Conservation (phyloP, 2,329 filamentous ascomycete species). For the Verticillium albo-atrum region DNA sequence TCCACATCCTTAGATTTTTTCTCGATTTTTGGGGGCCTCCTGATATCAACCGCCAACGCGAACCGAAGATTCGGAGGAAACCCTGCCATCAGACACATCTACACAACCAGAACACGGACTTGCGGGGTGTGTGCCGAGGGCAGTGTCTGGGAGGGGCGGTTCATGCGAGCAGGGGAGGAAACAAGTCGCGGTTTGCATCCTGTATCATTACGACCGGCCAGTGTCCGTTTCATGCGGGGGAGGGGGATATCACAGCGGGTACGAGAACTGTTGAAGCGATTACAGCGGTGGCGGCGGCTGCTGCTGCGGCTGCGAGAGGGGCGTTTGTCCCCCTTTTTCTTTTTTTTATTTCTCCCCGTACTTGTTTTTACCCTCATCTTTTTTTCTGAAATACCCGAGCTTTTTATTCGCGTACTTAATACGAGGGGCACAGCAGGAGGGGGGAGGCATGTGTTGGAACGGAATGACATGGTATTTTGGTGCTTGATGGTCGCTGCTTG, state of each 20-base stretch:
- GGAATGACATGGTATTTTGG: conserved; percentile 1
- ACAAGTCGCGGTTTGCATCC: neutral
- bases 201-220: conserved; percentile 4
- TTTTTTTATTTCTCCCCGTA: neutral
- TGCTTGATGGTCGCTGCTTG: conserved; percentile 1
- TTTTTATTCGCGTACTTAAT: conserved; percentile 1
- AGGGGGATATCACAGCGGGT: neutral
- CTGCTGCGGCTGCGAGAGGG: neutral
- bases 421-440: conserved; percentile 5
- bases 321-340: neutral
- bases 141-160: too few species aligned
- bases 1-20: too few species aligned
- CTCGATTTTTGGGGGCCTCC: too few species aligned
- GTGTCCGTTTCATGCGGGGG: too few species aligned
- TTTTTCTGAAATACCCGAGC: conserved; percentile 14
- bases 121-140: too few species aligned
- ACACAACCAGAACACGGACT: neutral
- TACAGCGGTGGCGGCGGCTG: neutral
- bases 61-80: neutral
- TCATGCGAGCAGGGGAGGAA: too few species aligned
- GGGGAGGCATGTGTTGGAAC: conserved; percentile 7
- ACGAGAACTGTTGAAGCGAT: neutral
- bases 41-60: neutral
- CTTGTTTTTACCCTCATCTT: conserved; percentile 6
- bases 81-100: neutral